phyloP scores from a whole-genome alignment of 225 moss, liverwort and hornwort genomes.

The Antitrichia curtipendula region DNA sequence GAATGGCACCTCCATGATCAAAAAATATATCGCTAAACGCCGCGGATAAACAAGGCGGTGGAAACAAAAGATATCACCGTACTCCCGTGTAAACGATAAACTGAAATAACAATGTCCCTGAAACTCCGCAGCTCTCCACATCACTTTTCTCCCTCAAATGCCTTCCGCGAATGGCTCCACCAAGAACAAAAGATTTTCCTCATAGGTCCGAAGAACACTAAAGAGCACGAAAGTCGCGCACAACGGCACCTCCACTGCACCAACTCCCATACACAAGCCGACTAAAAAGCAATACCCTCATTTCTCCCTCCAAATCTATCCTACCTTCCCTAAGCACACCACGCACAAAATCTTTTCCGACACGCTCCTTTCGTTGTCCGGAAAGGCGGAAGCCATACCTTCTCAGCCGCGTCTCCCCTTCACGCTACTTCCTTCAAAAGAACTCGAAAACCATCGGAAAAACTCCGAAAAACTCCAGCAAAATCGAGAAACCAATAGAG shows the following conservation, averaged over 20 bases:
- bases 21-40: neutral
- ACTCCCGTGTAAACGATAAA: neutral
- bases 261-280: neutral
- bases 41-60: neutral
- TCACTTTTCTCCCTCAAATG: neutral
- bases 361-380: neutral
- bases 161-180: neutral
- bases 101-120: neutral
- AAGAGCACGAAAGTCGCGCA: neutral
- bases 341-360: neutral
- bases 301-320: neutral
- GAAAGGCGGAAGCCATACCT: slow-evolving; percentile 9
- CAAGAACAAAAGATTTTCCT: neutral
- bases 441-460: neutral
- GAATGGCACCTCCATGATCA: neutral
- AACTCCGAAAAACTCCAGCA: neutral
- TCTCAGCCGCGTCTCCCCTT: neutral
- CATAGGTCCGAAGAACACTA: neutral
- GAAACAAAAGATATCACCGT: neutral
- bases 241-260: neutral
- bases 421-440: neutral
- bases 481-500: neutral
- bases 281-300: neutral
- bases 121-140: neutral
- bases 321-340: neutral